phyloP scores from a whole-genome alignment of 2,329 filamentous ascomycete genomes.

The Alternaria sp. region DNA sequence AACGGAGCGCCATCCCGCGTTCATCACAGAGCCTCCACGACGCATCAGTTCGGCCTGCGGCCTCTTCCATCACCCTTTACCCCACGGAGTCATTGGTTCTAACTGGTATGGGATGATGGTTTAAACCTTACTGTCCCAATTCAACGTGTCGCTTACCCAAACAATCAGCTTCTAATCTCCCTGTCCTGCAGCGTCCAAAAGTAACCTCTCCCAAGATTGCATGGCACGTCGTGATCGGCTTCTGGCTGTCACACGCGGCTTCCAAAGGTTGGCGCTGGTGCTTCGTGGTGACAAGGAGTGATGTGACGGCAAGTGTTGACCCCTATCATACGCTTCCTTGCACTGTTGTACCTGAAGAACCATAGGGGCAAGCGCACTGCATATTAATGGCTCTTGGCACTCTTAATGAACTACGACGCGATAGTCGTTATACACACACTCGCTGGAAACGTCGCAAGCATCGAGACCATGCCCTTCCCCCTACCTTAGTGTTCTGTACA shows the following conservation, averaged over 20 bases:
- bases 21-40: constrained; percentile 7
- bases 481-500: not conserved
- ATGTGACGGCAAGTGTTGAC: not conserved
- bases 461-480: not conserved
- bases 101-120: not conserved
- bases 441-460: not conserved
- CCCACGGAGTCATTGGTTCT: not conserved
- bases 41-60: not conserved
- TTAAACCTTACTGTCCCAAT: constrained; percentile 2
- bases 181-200: not conserved
- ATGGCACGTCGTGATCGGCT: not conserved
- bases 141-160: not conserved
- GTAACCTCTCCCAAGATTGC: not conserved
- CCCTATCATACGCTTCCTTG: not conserved
- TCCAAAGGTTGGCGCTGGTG: not conserved
- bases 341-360: not conserved
- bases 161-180: not conserved
- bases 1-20: constrained; percentile 8
- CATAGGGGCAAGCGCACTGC: not conserved
- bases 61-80: not conserved
- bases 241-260: not conserved
- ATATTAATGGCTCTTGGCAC: not conserved
- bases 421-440: not conserved
- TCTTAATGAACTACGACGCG: not conserved
- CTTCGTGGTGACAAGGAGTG: not conserved